Evolutionary conservation across 75 land plant species (phyloP), one percentile per base, ranked within the genome.

Genomic region (Selaginella moellendorffii): DNA sequence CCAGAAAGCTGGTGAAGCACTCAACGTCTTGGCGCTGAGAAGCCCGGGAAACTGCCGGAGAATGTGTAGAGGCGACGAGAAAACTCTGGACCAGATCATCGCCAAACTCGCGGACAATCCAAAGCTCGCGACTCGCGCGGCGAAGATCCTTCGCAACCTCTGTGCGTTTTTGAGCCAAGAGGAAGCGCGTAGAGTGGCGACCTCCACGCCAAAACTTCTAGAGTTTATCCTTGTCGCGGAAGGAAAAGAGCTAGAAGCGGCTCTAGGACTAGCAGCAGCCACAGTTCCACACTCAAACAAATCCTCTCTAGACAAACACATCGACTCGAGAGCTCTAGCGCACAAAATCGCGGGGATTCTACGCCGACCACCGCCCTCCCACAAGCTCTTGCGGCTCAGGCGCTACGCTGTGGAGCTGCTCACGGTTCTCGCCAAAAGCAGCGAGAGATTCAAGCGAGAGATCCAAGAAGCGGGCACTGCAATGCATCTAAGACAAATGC

Each of bases 1-100:
- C 27, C 21, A 14, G 1, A 83, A 76, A 2, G 87, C 96, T 0
- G 96, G 92, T n/a, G 83, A 80, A 73, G 86, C 93, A 9, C 72
- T 90, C 17, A 73, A 77, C 18, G 76, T 88, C 77, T 72, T 90
- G 46, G 72, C 82, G 10, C 27, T 84, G 25, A 73, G 82, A 2
- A 87, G 79, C 63, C n/a, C 62, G 28, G 62, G 28, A 1, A 84
- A 82, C 59, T 90, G 93, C 62, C 53, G 28, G 5, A 20, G 65
- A 18, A 74, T 81, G 26, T 36, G 46, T 36, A 14, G 46, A 36
- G 46, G 46, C 46, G 46, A 36, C 46, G 46, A 36, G 46, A 36
- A 36, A 14, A 36, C 46, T 36, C 14, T 36, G 14, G 14, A 36
- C 10, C 10, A 36, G 46, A 36, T 36, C 5, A 36, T 36, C 46